A percentile compares a stretch with the other conserved stretches of the same genome.
These are phyloP conservation scores for Suhomyces bribrorum DNA, from an alignment of 1,139 yeast species.

Conservation along the genomic window DNA sequence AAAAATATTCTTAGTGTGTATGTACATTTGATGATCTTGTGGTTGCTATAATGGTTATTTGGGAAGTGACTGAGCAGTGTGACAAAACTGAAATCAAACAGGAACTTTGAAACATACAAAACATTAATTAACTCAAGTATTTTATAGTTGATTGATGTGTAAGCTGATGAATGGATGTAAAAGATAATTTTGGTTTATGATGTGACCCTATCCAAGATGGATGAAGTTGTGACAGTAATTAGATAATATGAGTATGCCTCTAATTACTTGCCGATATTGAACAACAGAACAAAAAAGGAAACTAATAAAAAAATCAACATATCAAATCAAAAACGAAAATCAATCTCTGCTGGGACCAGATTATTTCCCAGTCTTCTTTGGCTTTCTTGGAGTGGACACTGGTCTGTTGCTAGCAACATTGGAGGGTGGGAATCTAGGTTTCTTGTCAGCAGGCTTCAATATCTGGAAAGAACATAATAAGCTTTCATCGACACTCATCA, in stretches of 20 bases:
- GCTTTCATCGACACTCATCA: slow-evolving; percentile 98
- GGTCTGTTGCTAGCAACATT: slow-evolving; percentile 54
- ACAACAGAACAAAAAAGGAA: slow-evolving; percentile 6
- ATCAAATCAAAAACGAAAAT: slow-evolving; percentile 3
- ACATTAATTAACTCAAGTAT: slow-evolving; percentile 7
- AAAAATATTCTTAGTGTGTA: slow-evolving; percentile 9
- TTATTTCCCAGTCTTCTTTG: slow-evolving; percentile 61
- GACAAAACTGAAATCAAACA: slow-evolving; percentile 9
- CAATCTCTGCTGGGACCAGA: slow-evolving; percentile 1
- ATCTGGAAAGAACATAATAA: slow-evolving; percentile 96
- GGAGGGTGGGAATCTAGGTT: slow-evolving; percentile 64
- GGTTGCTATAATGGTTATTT: slow-evolving; percentile 1
- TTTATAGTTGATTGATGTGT: slow-evolving; percentile 9
- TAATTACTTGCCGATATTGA: slow-evolving; percentile 5
- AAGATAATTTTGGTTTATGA: slow-evolving; percentile 4
- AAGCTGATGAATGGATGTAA: slow-evolving; percentile 3
- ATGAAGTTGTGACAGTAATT: slow-evolving; percentile 7
- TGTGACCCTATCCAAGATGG: slow-evolving; percentile 4
- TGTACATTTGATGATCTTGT: slow-evolving; percentile 11
- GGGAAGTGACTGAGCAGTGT: slow-evolving; percentile 2
- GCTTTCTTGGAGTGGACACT: slow-evolving; percentile 70
- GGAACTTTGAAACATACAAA: slow-evolving; percentile 3
- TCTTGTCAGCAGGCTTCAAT: slow-evolving; percentile 95
- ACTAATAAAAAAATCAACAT: slow-evolving; percentile 6
- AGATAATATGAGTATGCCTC: slow-evolving; percentile 1